Evolutionary conservation across 176 grass and related monocot species (phyloP), one percentile per base, ranked within the genome.

Genomic region (Rhynchospora pubera): DNA sequence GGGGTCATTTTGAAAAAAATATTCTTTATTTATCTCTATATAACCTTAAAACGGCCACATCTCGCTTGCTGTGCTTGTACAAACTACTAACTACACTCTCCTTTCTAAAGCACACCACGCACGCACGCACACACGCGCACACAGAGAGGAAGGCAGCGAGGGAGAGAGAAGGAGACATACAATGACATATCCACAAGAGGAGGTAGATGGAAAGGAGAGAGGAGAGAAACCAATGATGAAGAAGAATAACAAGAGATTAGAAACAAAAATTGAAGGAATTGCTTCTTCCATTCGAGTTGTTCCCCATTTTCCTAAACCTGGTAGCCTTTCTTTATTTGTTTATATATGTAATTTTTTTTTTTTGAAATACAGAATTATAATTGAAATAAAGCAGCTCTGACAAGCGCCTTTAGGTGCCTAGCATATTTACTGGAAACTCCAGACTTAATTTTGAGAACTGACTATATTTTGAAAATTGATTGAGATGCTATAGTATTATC

Each of bases 291-390:
- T 88, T 65, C 83, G 87, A 30, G 87, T 88, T 7, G 87, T 88
- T 79, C 87, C 87, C 57, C 68, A 88, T 64, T 88, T 88, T 30
- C 87, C 87, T 19, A 88, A 88, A 80, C 87, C 76, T 74, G 87
- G 87, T 88, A 75, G 14, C 22, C 43, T 67, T 28, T 15, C 66
- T 10, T 82, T 39, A 30, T 43, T 32, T 21, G 47, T 28, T 47
- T 80, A 53, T 75, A 63, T 72, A 32, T 51, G 65, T 2, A 46
- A 26, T 4, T 57, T 71, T 46, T 1, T n/a, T n/a, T n/a, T 4
- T 22, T 48, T 10, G 12, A 28, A 28, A 28, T 28, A 28, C 26
- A 28, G 26, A 28, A 28, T 28, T 5, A 65, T 4, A 7, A 19
- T 77, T 14, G 50, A 77, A 77, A 56, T 19, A 69, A n/a, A 4